These are phyloP conservation scores for Lophiotrema nucula DNA, from an alignment of 495 filamentous ascomycete genomes.

Conservation along the genomic window DNA sequence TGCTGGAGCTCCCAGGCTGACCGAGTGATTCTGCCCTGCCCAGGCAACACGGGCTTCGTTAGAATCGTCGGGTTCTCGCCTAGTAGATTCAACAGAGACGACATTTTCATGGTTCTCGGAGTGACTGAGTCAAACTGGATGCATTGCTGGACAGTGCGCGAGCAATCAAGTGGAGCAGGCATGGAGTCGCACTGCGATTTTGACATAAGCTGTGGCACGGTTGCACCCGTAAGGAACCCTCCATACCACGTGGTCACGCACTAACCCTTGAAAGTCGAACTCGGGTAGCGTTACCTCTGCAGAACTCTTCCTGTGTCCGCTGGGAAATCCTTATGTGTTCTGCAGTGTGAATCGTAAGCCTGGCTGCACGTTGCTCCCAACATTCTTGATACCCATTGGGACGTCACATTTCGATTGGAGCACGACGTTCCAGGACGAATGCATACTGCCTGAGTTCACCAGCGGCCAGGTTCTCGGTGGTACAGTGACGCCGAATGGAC, in stretches of 20 bases:
- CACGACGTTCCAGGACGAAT: too few species aligned
- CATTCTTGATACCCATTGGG: conserved; percentile 4
- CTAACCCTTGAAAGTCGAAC: not conserved
- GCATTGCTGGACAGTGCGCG: not conserved
- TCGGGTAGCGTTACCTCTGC: conserved; percentile 5
- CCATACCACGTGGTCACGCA: not conserved
- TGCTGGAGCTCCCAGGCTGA: conserved; percentile 4
- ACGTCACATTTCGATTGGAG: too few species aligned
- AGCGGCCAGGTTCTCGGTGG: too few species aligned
- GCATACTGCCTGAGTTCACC: too few species aligned
- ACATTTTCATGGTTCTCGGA: conserved; percentile 7
- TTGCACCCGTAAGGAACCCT: not conserved
- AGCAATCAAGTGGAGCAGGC: too few species aligned
- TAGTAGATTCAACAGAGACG: not conserved
- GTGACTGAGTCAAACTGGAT: not conserved
- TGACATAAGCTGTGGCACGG: not conserved
- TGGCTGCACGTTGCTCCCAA: conserved; percentile 1
- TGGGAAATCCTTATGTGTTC: conserved; percentile 5
- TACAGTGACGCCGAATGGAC: not conserved
- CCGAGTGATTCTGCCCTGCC: not conserved
- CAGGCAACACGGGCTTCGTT: not conserved
- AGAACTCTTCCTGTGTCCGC: not conserved
- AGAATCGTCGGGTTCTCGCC: not conserved
- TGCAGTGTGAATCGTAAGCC: conserved; percentile 6
- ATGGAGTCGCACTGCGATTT: not conserved